A percentile compares a stretch with the other conserved stretches of the same genome.
phyloP scores from a whole-genome alignment of 768 basidiomycete genomes.

The Hygrophorus pudorinus region DNA sequence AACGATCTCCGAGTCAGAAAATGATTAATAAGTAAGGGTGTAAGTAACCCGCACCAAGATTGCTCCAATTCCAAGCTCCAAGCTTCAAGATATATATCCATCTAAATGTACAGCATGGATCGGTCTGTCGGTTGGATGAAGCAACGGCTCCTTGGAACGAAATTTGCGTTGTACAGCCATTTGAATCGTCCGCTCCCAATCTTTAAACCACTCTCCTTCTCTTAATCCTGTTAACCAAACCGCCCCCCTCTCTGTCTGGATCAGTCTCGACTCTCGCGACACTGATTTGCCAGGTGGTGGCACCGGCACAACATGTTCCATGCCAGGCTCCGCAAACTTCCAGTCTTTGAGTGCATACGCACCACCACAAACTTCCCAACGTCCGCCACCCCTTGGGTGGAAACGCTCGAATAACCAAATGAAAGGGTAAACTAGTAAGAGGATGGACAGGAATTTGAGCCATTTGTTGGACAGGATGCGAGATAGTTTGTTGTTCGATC shows the following conservation, averaged over 20 bases:
- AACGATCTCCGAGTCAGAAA: too few species aligned
- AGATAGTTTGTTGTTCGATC: slow-evolving; percentile 58
- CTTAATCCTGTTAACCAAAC: slow-evolving; percentile 43
- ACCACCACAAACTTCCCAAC: slow-evolving; percentile 68
- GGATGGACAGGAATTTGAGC: slow-evolving; percentile 58
- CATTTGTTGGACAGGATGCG: slow-evolving; percentile 60
- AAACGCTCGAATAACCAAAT: slow-evolving; percentile 75
- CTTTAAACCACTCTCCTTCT: slow-evolving; percentile 74
- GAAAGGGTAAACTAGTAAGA: slow-evolving; percentile 68
- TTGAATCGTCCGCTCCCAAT: slow-evolving; percentile 63
- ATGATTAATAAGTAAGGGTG: too few species aligned
- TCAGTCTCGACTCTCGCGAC: slow-evolving; percentile 13
- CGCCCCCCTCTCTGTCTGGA: slow-evolving; percentile 24
- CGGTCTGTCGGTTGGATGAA: slow-evolving; percentile 4
- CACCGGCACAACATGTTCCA: background rate
- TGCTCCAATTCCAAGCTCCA: too few species aligned
- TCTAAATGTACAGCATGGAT: background rate
- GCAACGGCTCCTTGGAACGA: slow-evolving; percentile 28
- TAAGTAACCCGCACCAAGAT: too few species aligned
- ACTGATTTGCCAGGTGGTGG: slow-evolving; percentile 1
- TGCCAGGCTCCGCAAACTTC: slow-evolving; percentile 17
- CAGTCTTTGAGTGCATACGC: slow-evolving; percentile 62
- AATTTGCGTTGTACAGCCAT: slow-evolving; percentile 42
- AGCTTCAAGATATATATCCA: background rate
- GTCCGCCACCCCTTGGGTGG: slow-evolving; percentile 55